Percentiles rank a stretch among this genome's conserved stretches.
These are phyloP conservation scores for Colletotrichum sp. DNA, from an alignment of 2,329 filamentous ascomycete genomes.

Conservation along the genomic window DNA sequence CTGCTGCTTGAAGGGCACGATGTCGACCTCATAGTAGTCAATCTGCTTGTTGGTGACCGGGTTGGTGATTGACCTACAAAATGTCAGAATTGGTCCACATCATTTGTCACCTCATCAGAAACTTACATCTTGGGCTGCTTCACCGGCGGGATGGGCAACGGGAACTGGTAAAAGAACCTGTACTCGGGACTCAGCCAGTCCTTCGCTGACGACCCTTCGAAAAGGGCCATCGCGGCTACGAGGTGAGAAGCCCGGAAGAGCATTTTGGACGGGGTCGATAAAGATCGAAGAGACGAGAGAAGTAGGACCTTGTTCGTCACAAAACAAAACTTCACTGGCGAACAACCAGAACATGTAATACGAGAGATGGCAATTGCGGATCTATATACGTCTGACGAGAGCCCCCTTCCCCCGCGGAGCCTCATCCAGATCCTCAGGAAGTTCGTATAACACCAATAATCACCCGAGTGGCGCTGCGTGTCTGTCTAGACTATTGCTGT, in stretches of 20 bases:
- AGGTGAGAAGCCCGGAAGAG: not conserved
- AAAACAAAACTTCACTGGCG: not conserved
- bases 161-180: constrained; percentile 39
- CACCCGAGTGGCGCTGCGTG: not conserved
- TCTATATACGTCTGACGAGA: not conserved
- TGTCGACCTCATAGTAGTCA: constrained; percentile 35
- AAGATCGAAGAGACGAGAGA: not conserved
- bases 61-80: constrained; percentile 20
- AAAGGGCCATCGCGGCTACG: constrained; percentile 1
- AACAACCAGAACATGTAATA: not conserved
- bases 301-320: not conserved
- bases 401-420: not conserved
- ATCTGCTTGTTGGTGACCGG: constrained; percentile 31
- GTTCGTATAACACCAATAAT: not conserved
- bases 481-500: not conserved
- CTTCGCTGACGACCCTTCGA: not conserved
- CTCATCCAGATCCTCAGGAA: not conserved
- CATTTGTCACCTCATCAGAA: not conserved
- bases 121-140: constrained; percentile 45
- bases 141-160: constrained; percentile 49
- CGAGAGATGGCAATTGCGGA: not conserved
- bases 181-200: constrained; percentile 37
- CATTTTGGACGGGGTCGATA: not conserved
- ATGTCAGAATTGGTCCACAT: too few relatives aligned
- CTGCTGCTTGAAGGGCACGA: constrained; percentile 26